Base-by-base conservation (phyloP, 495 filamentous ascomycete genomes). In the Monascus purpureus region DNA sequence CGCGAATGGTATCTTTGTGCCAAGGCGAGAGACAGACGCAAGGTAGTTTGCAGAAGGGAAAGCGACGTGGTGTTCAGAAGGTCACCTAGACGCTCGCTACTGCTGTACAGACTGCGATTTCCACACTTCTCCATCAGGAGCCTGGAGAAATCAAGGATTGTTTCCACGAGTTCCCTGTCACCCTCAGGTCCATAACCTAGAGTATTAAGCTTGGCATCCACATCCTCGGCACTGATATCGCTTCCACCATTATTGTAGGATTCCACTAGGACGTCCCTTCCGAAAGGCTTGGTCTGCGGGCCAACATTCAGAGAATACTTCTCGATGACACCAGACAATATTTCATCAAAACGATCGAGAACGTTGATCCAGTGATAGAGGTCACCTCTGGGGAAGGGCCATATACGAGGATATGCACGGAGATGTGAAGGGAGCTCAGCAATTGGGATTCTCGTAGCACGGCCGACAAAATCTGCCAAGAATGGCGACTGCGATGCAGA, bases 311-410 rank as follows among this genome's bases (percentile, higher is more conserved):
- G 66, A 38, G 70, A 73, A 58, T 99, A 96, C 43, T 75, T 80
- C 22, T 77, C 65, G 50, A 75, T 84, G 49, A 87, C 80, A 16
- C 72, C 68, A 35, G 92, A 82, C 12, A 96, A 61, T 36, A 95
- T 73, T 38, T 70, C 68, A 55, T 99, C 92, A 54, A 99, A 96
- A 37, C 87, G 77, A 58, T 99, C 88, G 28, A 99, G 63, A 25
- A 93, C 68, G 19, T 82, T 77, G 47, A 96, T 95, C 92, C 92
- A 99, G 64, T 99, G 86, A 47, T 96, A 96, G 26, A 96, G 65
- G 45, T 99, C 92, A 28, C 92, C 92, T 52, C 90, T 71, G n/a
- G 87, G 88, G 46, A 95, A 94, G 16, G 82, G 82, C 92, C 88
- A 96, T 70, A 74, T 67, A 34, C 71, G 70, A 39, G 87, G 84